Evolutionary conservation across 208 protist genomes (phyloP).

Genomic region (Acanthamoeba triangularis): DNA sequence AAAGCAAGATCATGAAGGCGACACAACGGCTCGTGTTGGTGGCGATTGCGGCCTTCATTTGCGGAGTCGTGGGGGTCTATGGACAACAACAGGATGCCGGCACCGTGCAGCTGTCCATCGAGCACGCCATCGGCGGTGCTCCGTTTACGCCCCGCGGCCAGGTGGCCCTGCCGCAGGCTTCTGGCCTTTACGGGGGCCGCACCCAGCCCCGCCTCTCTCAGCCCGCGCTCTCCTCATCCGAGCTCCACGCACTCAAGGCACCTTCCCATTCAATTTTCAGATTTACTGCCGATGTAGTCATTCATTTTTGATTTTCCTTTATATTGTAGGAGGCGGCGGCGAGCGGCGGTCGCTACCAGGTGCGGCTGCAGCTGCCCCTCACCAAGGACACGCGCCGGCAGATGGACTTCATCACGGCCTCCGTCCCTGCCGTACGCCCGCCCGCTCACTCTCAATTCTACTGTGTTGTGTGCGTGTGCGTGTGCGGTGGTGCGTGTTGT

Average conservation of each 20-base stretch:
- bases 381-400: conserved; percentile 28
- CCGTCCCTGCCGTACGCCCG: conserved; percentile 15
- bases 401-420: conserved; percentile 23
- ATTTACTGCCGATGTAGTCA: background rate
- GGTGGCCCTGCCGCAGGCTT: background rate
- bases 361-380: conserved; percentile 2
- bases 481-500: background rate
- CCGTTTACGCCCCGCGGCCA: conserved; percentile 20
- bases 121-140: background rate
- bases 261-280: background rate
- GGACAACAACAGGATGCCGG: background rate
- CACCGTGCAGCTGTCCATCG: background rate
- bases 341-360: conserved; percentile 28
- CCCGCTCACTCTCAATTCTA: background rate
- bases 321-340: background rate
- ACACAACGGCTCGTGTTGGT: background rate
- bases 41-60: background rate
- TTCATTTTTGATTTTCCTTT: background rate
- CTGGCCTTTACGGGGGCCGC: background rate
- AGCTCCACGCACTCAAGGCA: background rate
- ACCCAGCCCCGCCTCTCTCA: conserved; percentile 12
- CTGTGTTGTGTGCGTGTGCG: background rate
- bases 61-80: background rate
- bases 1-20: background rate
- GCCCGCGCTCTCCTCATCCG: background rate